Base-by-base conservation (phyloP, 177 flowering plant species). In the Vitis hybrid region DNA sequence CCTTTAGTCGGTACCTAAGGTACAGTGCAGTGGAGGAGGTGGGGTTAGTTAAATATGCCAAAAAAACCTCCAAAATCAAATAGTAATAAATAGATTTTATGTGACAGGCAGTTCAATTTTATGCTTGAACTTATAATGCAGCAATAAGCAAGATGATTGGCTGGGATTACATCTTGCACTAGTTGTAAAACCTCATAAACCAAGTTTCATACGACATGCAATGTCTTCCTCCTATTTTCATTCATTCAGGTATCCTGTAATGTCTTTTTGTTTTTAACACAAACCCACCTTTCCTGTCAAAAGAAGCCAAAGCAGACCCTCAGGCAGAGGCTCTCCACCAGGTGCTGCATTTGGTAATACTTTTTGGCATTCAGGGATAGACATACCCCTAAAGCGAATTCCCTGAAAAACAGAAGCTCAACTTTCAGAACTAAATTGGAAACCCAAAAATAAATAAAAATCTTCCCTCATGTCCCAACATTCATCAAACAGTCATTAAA, bases 311-410 rank as follows among this genome's bases (percentile, higher is more conserved):
- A 95, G 86, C 49, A 95, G 91, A 74, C 98, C 97, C 75, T 93
- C 97, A 32, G 99, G 99, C 79, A 95, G 78, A 52, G 99, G 99
- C 80, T 93, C 98, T 65, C 98, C 99, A 48, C 79, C 95, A 71
- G 92, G 87, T 67, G 70, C 75, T 69, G 94, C 95, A 73, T 90
- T 85, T 56, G 99, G 98, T 73, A 95, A 76, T 51, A 90, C 76
- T 65, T 91, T 88, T 75, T 95, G 99, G 70, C 99, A 95, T 79
- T 95, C 99, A 73, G 99, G 99, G 70, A 95, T 93, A 40, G 99
- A 89, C 67, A 95, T 66, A 56, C 97, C 98, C 71, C 99, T 83
- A 70, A 93, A 91, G 58, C 99, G 98, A 78, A 93, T 95, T 70
- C 99, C 99, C 99, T 95, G 79, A 35, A 60, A 79, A 55, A 65